Percentiles rank a stretch among this genome's conserved stretches.
These are phyloP conservation scores for Harringtonia aguacate DNA, from an alignment of 2,329 filamentous ascomycete species.

Conservation along the genomic window DNA sequence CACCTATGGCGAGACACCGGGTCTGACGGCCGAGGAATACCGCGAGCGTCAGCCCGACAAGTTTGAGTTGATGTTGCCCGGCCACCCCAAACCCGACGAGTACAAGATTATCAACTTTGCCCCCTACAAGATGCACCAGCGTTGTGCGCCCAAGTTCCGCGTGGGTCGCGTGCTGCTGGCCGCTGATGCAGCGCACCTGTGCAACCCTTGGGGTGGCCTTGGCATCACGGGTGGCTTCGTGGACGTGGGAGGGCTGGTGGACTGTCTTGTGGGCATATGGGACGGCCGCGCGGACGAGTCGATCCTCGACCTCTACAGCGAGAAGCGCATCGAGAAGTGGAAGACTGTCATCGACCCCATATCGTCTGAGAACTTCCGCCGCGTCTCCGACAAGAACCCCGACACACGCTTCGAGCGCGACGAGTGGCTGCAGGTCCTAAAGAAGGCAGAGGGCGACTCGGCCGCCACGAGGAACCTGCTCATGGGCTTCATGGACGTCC, in stretches of 20 bases:
- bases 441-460: constrained; percentile 23
- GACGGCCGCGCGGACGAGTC: constrained; percentile 30
- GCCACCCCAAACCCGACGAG: constrained; percentile 44
- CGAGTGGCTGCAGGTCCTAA: constrained; percentile 27
- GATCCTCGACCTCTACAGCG: constrained; percentile 33
- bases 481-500: constrained; percentile 23
- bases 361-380: constrained; percentile 31
- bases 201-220: constrained; percentile 46
- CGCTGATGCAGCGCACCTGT: constrained; percentile 50
- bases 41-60: constrained; percentile 40
- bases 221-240: constrained; percentile 54
- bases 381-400: constrained; percentile 29
- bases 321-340: constrained; percentile 35
- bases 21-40: constrained; percentile 42
- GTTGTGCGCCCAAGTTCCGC: constrained; percentile 46
- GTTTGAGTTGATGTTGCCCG: constrained; percentile 47
- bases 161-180: constrained; percentile 45
- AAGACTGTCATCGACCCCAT: constrained; percentile 31
- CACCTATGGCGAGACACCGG: constrained; percentile 48
- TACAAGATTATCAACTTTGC: constrained; percentile 47
- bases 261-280: constrained; percentile 41
- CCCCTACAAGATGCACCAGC: constrained; percentile 52
- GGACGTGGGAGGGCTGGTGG: constrained; percentile 50
- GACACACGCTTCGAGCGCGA: constrained; percentile 26
- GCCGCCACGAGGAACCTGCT: constrained; percentile 22